Conservation (phyloP, 306 rosid species). For the Castanea crenata region DNA sequence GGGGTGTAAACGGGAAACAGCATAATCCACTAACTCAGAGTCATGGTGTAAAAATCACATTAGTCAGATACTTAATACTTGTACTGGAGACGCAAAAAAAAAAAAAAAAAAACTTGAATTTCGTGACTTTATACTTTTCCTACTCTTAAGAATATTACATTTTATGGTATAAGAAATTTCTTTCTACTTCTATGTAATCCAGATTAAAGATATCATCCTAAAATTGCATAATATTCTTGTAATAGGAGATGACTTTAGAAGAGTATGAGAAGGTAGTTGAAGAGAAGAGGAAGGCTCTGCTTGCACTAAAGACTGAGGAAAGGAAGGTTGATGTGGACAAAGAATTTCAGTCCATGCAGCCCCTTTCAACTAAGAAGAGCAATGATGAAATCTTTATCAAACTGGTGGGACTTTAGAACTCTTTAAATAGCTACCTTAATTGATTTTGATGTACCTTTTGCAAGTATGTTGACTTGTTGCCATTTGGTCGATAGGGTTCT, state of each 20-base stretch:
- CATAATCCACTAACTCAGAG: too few species aligned
- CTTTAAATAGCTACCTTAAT: not conserved
- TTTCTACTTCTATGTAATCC: too few species aligned
- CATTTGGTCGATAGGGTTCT: slow-evolving; percentile 51
- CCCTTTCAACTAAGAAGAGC: slow-evolving; percentile 70
- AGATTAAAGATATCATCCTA: not conserved
- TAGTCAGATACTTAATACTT: too few species aligned
- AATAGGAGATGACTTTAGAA: slow-evolving; percentile 92
- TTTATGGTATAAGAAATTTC: too few species aligned
- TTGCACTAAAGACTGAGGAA: slow-evolving; percentile 57
- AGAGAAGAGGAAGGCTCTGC: slow-evolving; percentile 82
- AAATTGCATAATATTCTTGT: not conserved
- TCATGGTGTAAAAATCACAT: too few species aligned
- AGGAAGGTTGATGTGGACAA: slow-evolving; percentile 75
- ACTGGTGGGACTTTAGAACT: slow-evolving; percentile 44
- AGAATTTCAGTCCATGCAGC: slow-evolving; percentile 79
- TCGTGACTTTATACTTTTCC: too few species aligned
- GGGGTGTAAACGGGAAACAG: too few species aligned
- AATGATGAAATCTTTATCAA: slow-evolving; percentile 75
- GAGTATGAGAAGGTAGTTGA: slow-evolving; percentile 86
- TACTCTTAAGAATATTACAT: too few species aligned
- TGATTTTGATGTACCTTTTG: not conserved
- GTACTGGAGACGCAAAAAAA: too few species aligned
- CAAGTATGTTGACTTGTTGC: not conserved
- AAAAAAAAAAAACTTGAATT: too few species aligned